Base-by-base conservation (phyloP, 164 flowering plant species). In the Berberis vulgaris region DNA sequence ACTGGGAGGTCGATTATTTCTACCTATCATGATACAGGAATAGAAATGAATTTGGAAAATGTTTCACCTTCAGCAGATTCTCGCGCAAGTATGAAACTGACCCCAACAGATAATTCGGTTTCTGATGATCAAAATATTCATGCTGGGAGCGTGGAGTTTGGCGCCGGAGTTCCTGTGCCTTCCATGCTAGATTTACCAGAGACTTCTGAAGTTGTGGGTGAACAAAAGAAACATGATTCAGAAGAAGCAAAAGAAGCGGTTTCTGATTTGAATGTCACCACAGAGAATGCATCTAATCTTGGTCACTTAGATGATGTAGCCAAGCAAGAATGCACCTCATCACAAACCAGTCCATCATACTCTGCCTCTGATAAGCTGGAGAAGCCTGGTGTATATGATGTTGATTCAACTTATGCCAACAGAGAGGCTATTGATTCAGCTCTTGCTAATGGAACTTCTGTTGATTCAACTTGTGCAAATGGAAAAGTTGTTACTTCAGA, bases 121-220 rank as follows among this genome's bases (percentile, higher is more conserved):
- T 55, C 73, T 45, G 54, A 62, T 69, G 60, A 58, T 64, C 45
- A 75, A 49, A 72, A 74, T 47, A 63, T 63, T 65, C 74, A 70
- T 46, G 61, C 70, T 70, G 83, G 80, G 74, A 81, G 80, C 65
- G 86, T 89, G 55, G 90, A 86, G 60, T 85, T 86, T 71, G 88
- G 86, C 54, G 83, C 85, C 61, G 96, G 85, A 65, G 81, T 83
- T 67, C 86, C 92, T 61, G 63, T 86, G 59, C 44, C 96, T 66
- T 89, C 90, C 10, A 84, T 87, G 66, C 87, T 85, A 64, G 96
- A 89, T 79, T 85, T 87, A 44, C 88, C 86, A n/a, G 89, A 83
- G 64, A 70, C 55, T 68, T 82, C 71, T 26, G 88, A 82, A 45
- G 26, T 26, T 26, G 26, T 26, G 26, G 64, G 44, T 66, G 87